Evolutionary conservation across 2,329 filamentous ascomycete species (phyloP), one percentile per base, ranked within the genome.

Genomic region (Dryadomyces sulphureus): DNA sequence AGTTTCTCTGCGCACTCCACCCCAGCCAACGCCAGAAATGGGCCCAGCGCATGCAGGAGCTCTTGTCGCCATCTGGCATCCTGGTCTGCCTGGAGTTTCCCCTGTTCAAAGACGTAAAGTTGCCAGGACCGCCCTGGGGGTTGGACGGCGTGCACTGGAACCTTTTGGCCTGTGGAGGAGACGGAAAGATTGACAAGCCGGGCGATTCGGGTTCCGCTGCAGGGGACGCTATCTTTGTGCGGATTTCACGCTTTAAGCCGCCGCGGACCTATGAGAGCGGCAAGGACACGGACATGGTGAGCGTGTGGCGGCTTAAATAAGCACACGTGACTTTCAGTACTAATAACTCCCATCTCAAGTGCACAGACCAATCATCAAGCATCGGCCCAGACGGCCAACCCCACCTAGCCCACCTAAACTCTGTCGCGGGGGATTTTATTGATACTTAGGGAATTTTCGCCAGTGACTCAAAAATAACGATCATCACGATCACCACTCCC

Each of bases 21-120:
- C 59, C 56, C 0, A 44, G 41, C 6, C 51, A 54, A 50, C 54
- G 58, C 7, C 19, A 32, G 5, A 45, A 50, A 5, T 61, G 59
- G 59, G 56, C 56, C 0, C 21, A 39, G 3, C 49, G 59, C 4
- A 61, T 61, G 56, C 48, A 47, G 2, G 54, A 59, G 11, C 52
- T 65, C 8, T 47, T 64, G 1, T 48, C 50, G 1, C 49, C 53
- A 0, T 50, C 50, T 5, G 62, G 62, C 2, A 48, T 59, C 3
- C 53, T 66, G 17, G 53, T 66, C 17, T 66, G 63, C 48, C 53
- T 66, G 21, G 63, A 66, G 48, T 66, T 66, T 46, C 64, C 65
- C 0, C 48, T 66, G 38, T 64, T 59, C 48, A 66, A 65, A 50
- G 47, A 45, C 19, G 39, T 38, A 12, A 38, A 50, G 34, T 49